Conservation (phyloP, 2,329 filamentous ascomycete genomes). For the Pezicula radicicola region DNA sequence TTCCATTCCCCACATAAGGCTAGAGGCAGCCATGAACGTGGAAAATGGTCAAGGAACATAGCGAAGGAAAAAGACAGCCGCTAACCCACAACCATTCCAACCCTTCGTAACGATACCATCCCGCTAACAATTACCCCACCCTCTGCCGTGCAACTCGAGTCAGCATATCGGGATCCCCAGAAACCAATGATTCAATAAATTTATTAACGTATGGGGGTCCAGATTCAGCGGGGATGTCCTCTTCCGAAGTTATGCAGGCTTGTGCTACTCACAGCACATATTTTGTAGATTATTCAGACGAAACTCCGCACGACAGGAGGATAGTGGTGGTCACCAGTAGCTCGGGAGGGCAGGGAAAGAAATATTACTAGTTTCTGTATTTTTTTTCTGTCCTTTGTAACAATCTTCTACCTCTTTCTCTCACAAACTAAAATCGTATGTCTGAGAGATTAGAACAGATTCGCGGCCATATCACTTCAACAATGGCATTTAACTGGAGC, state of each 20-base stretch:
- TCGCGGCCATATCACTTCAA: background rate
- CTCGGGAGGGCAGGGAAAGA: background rate
- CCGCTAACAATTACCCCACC: background rate
- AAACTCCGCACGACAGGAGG: too few relatives aligned
- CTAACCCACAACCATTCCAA: background rate
- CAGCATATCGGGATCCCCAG: too few relatives aligned
- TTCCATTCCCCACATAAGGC: background rate
- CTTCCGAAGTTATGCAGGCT: too few relatives aligned
- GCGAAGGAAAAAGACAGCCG: too few relatives aligned
- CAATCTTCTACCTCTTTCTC: background rate
- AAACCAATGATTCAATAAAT: too few relatives aligned
- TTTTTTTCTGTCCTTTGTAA: background rate
- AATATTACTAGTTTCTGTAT: background rate
- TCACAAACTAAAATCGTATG: background rate
- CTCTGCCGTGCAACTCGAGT: too few relatives aligned
- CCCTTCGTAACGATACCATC: background rate
- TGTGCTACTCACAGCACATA: too few relatives aligned
- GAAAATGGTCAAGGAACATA: too few relatives aligned
- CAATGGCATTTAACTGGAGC: constrained; percentile 29
- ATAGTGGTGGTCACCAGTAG: too few relatives aligned
- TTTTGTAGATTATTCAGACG: too few relatives aligned
- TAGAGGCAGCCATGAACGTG: background rate
- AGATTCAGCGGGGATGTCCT: too few relatives aligned
- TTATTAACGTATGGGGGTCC: too few relatives aligned
- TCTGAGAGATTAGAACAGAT: constrained; percentile 1